A percentile compares a stretch with the other conserved stretches of the same genome.
Conservation (phyloP, 2,329 filamentous ascomycete species). For the Colletotrichum trifolii region DNA sequence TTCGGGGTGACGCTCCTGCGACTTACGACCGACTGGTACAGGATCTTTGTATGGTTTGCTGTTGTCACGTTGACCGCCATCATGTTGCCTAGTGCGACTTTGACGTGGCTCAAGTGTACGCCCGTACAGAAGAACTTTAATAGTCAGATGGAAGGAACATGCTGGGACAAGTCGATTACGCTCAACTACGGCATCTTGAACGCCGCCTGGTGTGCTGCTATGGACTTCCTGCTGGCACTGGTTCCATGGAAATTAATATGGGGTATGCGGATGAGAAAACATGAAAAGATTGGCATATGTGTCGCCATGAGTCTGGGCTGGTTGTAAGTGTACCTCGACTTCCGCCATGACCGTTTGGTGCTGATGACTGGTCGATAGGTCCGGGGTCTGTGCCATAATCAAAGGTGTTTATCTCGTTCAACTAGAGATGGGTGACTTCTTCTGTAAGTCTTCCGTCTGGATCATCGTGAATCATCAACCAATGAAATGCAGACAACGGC, state of each 20-base stretch:
- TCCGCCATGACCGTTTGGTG: neutral
- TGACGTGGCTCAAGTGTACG: constrained; percentile 42
- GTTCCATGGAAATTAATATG: constrained; percentile 46
- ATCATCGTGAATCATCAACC: neutral
- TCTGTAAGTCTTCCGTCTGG: neutral
- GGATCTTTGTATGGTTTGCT: constrained; percentile 42
- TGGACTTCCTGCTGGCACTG: constrained; percentile 44
- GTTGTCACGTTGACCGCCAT: constrained; percentile 39
- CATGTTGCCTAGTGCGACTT: constrained; percentile 37
- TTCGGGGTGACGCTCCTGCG: constrained; percentile 45
- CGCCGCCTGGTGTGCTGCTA: constrained; percentile 31
- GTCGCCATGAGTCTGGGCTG: constrained; percentile 41
- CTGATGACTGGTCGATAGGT: neutral
- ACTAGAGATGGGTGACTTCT: constrained; percentile 21
- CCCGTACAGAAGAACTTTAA: constrained; percentile 41
- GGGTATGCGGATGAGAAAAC: constrained; percentile 43
- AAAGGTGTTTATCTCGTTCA: constrained; percentile 31
- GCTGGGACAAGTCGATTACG: constrained; percentile 34
- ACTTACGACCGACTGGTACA: constrained; percentile 40
- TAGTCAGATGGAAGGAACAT: constrained; percentile 36
- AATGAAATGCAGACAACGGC: constrained; percentile 27
- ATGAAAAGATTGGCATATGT: constrained; percentile 44
- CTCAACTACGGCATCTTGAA: constrained; percentile 34
- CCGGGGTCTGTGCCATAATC: constrained; percentile 22
- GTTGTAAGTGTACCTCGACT: constrained; percentile 37